Evolutionary conservation across 2,329 filamentous ascomycete species (phyloP).

Genomic region (Arthroderma sp.): DNA sequence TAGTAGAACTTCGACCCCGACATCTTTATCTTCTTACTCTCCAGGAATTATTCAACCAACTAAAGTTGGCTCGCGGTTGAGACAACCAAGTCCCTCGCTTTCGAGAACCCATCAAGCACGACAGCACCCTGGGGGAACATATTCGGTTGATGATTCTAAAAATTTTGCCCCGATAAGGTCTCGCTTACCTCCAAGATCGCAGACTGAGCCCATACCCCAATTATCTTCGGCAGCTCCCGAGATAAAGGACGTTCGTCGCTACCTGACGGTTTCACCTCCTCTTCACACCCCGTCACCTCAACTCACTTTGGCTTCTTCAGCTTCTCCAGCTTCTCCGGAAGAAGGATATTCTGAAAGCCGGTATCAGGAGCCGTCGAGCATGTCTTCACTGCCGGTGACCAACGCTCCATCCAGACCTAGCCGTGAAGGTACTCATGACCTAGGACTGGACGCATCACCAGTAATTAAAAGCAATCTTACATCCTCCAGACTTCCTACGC

Average conservation of each 20-base stretch:
- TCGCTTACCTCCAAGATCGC: constrained; percentile 4
- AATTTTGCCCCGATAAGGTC: constrained; percentile 1
- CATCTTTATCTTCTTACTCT: constrained; percentile 37
- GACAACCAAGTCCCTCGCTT: constrained; percentile 24
- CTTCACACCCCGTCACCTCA: no score
- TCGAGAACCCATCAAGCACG: constrained; percentile 21
- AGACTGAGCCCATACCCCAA: constrained; percentile 5
- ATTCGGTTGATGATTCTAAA: constrained; percentile 6
- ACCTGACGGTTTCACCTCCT: no score
- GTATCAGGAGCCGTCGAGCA: no score
- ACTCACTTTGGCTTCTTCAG: no score
- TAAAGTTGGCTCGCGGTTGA: constrained; percentile 23
- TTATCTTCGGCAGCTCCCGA: neutral
- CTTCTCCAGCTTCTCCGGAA: no score
- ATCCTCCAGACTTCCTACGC: constrained; percentile 33
- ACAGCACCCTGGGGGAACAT: constrained; percentile 10
- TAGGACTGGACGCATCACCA: constrained; percentile 42
- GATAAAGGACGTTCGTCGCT: no score
- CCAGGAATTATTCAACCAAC: constrained; percentile 32
- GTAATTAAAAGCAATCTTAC: constrained; percentile 45
- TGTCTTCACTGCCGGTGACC: no score
- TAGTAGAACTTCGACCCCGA: constrained; percentile 35
- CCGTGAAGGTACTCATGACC: constrained; percentile 51
- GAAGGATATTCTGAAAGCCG: no score
- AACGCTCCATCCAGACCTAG: constrained; percentile 41